phyloP scores from a whole-genome alignment of 495 filamentous ascomycete genomes.

The Annulohypoxylon moriforme region DNA sequence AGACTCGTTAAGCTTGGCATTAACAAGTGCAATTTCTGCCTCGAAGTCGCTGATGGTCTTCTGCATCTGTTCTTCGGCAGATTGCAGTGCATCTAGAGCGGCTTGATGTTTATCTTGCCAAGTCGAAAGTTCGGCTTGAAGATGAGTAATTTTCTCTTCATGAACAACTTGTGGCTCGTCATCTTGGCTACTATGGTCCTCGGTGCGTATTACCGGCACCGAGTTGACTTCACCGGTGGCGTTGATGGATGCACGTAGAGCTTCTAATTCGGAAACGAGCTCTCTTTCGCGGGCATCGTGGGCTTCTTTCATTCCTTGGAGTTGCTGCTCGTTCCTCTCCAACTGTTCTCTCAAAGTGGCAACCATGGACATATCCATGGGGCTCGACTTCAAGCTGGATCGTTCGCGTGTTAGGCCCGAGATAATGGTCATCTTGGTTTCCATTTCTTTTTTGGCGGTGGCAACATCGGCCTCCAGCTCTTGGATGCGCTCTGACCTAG shows the following conservation, averaged over 20 bases:
- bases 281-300: constrained; percentile 79
- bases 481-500: constrained; percentile 86
- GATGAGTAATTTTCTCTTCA: constrained; percentile 71
- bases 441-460: constrained; percentile 92
- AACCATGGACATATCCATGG: constrained; percentile 94
- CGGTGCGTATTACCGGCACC: constrained; percentile 20
- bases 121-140: constrained; percentile 78
- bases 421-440: constrained; percentile 92
- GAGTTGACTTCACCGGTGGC: constrained; percentile 44
- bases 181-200: constrained; percentile 29
- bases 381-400: constrained; percentile 85
- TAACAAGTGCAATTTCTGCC: constrained; percentile 56
- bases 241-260: constrained; percentile 68
- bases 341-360: constrained; percentile 87
- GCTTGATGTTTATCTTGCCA: constrained; percentile 81
- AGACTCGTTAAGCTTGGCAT: constrained; percentile 52
- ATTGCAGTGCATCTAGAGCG: constrained; percentile 76
- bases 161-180: constrained; percentile 58
- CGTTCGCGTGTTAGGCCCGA: constrained; percentile 92
- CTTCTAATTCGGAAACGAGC: constrained; percentile 74
- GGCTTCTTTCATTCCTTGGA: constrained; percentile 76
- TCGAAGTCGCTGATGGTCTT: constrained; percentile 79
- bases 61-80: constrained; percentile 77
- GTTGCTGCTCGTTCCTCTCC: constrained; percentile 83
- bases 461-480: constrained; percentile 87